Base-by-base conservation (phyloP, 1,139 yeast genomes). In the Saccharomyces pastorianus region DNA sequence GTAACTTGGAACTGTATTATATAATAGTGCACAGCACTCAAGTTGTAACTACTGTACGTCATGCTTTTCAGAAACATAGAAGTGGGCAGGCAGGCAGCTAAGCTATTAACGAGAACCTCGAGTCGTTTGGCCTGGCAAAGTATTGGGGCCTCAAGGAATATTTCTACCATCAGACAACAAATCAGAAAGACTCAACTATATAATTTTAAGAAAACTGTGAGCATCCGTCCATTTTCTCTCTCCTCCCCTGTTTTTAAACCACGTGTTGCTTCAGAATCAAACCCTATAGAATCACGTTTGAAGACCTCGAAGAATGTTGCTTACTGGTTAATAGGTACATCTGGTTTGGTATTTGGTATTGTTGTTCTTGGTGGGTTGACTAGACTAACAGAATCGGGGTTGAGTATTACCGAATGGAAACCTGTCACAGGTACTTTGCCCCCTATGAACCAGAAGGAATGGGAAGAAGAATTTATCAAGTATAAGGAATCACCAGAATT, bases 301-400 rank as follows among this genome's bases (percentile, higher is more conserved):
- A 50, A 48, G 13, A 58, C 65, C 4, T 53, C 62, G 11, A 66
- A 62, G 50, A 54, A 56, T 13, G 93, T 88, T 5, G 97, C 96
- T 0, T 88, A 86, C 67, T 87, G 98, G 91, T 78, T 95, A 52
- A 73, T 93, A 17, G 95, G 95, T n/a, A 85, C 95, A 1, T 88
- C 98, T 1, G 85, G 88, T 1, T 75, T 93, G 29, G 96, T 95
- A 2, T 93, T 93, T 70, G 96, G 96, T 47, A 95, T 95, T 57
- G 98, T 93, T 14, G 85, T 95, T n/a, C 76, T 95, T 5, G 99
- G 99, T 51, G 99, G 99, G 0, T 77, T 95, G 52, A 95, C 99
- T 0, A 79, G 99, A 64, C 76, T 95, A 50, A 95, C 99, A 0
- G 99, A 95, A 68, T 88, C 96, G 1, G 99, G 99, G 0, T 76